phyloP scores from a whole-genome alignment of 1,284 basidiomycete genomes.

The Anthracocystis setariae region DNA sequence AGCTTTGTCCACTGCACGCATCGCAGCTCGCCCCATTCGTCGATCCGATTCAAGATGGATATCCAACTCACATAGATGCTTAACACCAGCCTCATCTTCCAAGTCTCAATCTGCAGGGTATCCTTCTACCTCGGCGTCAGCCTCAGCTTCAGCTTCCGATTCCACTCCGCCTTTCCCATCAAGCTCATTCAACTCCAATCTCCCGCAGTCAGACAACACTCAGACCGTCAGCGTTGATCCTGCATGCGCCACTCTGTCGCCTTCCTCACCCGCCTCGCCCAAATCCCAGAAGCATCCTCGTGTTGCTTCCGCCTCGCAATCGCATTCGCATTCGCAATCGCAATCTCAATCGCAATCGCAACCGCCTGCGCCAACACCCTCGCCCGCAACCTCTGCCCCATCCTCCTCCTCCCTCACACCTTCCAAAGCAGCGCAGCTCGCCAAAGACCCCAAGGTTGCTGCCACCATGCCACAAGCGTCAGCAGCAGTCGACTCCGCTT shows the following conservation, averaged over 20 bases:
- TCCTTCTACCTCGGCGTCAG: constrained; percentile 8
- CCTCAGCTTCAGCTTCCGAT: constrained; percentile 3
- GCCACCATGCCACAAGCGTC: constrained; percentile 46
- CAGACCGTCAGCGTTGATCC: constrained; percentile 35
- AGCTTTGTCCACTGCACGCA: constrained; percentile 21
- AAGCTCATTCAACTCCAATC: not conserved
- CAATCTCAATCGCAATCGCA: too few relatives aligned
- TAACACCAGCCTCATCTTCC: constrained; percentile 21
- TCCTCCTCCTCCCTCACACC: constrained; percentile 23
- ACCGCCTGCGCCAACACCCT: constrained; percentile 19
- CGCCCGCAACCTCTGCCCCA: constrained; percentile 36
- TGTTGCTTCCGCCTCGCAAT: constrained; percentile 13
- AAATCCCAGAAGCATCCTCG: constrained; percentile 50
- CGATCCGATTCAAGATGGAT: constrained; percentile 10
- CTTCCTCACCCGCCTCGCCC: constrained; percentile 52
- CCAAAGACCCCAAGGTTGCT: constrained; percentile 38
- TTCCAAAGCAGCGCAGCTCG: constrained; percentile 34
- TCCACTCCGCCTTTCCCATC: constrained; percentile 12
- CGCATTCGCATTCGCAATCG: too few relatives aligned
- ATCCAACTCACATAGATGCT: constrained; percentile 6
- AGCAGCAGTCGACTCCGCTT: constrained; percentile 8
- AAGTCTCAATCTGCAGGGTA: constrained; percentile 6
- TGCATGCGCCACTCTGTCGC: constrained; percentile 52
- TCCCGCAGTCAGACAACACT: not conserved
- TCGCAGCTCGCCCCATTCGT: not conserved